These are phyloP conservation scores for Cyberlindnera bimundalis DNA, from an alignment of 805 yeast species.

Conservation along the genomic window DNA sequence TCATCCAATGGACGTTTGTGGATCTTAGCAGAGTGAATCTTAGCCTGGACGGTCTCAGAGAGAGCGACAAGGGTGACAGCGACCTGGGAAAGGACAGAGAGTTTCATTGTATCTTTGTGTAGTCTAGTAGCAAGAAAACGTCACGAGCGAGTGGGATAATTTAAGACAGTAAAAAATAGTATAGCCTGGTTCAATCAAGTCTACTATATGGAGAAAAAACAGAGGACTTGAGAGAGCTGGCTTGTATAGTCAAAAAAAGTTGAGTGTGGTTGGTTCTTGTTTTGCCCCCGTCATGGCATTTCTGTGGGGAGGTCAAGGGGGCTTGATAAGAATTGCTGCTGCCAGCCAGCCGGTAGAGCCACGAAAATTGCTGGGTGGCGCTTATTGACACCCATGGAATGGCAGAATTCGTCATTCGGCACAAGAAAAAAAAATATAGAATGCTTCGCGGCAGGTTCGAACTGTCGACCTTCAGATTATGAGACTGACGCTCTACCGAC, in stretches of 20 bases:
- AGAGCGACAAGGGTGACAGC: slow-evolving; percentile 27
- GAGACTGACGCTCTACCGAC: slow-evolving; percentile 59
- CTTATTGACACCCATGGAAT: background rate
- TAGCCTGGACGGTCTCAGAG: slow-evolving; percentile 50
- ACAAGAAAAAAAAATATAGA: slow-evolving; percentile 13
- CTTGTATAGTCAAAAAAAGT: slow-evolving; percentile 1
- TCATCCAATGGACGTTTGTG: slow-evolving; percentile 57
- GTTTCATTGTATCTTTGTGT: slow-evolving; percentile 19
- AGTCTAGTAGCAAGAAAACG: background rate
- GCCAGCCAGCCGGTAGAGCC: slow-evolving; percentile 4
- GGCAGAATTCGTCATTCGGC: background rate
- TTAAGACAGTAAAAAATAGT: too few relatives aligned
- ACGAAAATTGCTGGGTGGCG: slow-evolving; percentile 3
- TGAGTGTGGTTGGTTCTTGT: too few relatives aligned
- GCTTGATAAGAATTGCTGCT: slow-evolving; percentile 1
- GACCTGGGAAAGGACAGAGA: slow-evolving; percentile 21
- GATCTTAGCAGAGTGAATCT: slow-evolving; percentile 52
- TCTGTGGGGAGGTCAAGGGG: background rate
- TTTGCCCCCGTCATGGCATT: background rate
- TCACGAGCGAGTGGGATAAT: too few relatives aligned
- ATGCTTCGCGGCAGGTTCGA: slow-evolving; percentile 52
- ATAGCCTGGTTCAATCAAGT: too few relatives aligned
- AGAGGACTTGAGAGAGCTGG: background rate
- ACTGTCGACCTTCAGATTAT: slow-evolving; percentile 56
- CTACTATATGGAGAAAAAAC: background rate